Base-by-base conservation (phyloP, 2,329 filamentous ascomycete species). In the Aureobasidium subglaciale region DNA sequence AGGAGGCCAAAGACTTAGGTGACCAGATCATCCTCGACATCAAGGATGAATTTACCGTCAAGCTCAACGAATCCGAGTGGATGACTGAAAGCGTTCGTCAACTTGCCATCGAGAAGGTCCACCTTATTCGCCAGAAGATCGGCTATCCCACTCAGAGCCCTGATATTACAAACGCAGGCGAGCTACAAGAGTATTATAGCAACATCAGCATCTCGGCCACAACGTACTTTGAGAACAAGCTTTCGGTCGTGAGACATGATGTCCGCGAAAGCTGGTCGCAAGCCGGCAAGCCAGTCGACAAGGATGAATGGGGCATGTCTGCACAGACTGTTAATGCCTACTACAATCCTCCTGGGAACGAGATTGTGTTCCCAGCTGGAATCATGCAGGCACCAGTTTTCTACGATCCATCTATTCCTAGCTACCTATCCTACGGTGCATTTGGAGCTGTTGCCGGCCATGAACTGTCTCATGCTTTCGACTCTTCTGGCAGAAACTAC, bases 1-100 rank as follows among this genome's bases (percentile, higher is more conserved):
- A 83, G 11, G 78, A 82, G 18, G 83, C 84, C 0, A 86, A 87
- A 65, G 70, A 80, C 4, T 80, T 87, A 42, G 84, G 84, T 15
- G 82, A 88, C 57, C 77, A 82, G 54, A 83, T 90, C 61, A 79
- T 88, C n/a, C 78, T 79, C 9, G 83, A 87, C 60, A 85, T 90
- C 65, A 87, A 86, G 67, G 74, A 78, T 15, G 77, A 81, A 18
- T 89, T 88, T 62, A 77, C 79, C 3, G 77, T 80, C 56, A 85
- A 80, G 57, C 70, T 88, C 42, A 73, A 78, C 32, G 68, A 72
- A 2, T 80, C 81, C 0, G 70, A 75, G 15, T 88, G 85, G 85
- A 86, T 87, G 78, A 81, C 83, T 40, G 71, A 80, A 2, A 74
- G 79, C 41, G 81, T 84, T 18, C 78, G 79, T 41, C 72, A 79